A percentile compares a stretch with the other conserved stretches of the same genome.
These are phyloP conservation scores for Gilbertella persicaria DNA, from an alignment of 371 early-diverging fungal genomes.

Conservation along the genomic window DNA sequence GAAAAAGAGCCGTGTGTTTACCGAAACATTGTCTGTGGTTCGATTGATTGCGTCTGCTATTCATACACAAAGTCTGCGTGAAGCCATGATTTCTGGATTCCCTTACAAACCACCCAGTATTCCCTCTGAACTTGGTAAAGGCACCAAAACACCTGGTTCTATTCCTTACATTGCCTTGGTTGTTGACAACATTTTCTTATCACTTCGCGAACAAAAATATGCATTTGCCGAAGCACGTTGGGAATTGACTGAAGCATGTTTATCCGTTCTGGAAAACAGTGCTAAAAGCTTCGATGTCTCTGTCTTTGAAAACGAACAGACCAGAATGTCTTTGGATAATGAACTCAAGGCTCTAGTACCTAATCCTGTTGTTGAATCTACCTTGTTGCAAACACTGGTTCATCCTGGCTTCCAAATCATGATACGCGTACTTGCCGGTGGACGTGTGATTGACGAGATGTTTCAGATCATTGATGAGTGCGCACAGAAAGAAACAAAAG, in stretches of 20 bases:
- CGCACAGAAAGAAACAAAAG: constrained; percentile 55
- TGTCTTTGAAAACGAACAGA: constrained; percentile 30
- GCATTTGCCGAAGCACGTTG: constrained; percentile 73
- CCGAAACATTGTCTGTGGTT: constrained; percentile 84
- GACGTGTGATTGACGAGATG: constrained; percentile 66
- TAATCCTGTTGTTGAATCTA: neutral
- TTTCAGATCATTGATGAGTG: constrained; percentile 67
- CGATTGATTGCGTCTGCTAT: constrained; percentile 73
- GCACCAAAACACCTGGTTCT: constrained; percentile 69
- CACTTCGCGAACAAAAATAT: constrained; percentile 68
- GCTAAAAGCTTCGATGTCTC: constrained; percentile 73
- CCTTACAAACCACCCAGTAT: constrained; percentile 49
- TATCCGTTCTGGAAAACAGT: constrained; percentile 79
- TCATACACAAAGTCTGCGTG: constrained; percentile 52
- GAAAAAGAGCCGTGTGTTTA: constrained; percentile 68
- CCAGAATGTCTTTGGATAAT: constrained; percentile 8
- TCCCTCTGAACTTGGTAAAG: constrained; percentile 60
- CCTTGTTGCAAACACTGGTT: constrained; percentile 26
- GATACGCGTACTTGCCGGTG: constrained; percentile 76
- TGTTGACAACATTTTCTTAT: constrained; percentile 79
- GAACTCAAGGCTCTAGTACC: neutral
- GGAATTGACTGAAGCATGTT: constrained; percentile 73
- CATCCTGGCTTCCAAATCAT: constrained; percentile 91
- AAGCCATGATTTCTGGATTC: constrained; percentile 42
- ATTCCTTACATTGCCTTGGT: constrained; percentile 82